A percentile compares a stretch with the other conserved stretches of the same genome.
phyloP scores from a whole-genome alignment of 192 early-diverging fungal species.

The Pilaira anomala region DNA sequence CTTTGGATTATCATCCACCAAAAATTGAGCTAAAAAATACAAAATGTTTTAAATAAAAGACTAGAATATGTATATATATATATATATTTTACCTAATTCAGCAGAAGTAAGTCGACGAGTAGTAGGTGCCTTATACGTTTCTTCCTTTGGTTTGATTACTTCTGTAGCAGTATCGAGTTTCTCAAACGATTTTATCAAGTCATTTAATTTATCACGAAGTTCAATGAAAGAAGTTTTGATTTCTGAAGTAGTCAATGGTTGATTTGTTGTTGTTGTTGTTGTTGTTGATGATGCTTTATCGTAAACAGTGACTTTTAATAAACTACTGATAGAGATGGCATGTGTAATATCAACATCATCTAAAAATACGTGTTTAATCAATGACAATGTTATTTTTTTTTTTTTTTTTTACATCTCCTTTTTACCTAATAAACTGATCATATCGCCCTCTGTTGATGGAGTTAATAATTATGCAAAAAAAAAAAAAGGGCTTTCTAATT shows the following conservation, averaged over 20 bases:
- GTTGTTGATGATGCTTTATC: conserved; percentile 20
- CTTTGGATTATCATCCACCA: neutral
- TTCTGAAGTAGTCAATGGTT: neutral
- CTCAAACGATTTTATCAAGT: conserved; percentile 28
- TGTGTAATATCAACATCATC: conserved; percentile 51
- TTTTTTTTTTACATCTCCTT: neutral
- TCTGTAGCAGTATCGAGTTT: conserved; percentile 14
- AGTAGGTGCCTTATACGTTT: neutral
- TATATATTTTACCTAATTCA: conserved; percentile 1
- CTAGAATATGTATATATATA: neutral
- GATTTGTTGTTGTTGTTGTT: neutral
- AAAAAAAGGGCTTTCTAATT: conserved; percentile 11
- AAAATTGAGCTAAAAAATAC: conserved; percentile 4
- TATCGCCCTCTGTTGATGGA: conserved; percentile 41
- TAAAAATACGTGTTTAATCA: conserved; percentile 1
- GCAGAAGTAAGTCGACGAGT: conserved; percentile 1
- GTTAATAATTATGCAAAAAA: neutral
- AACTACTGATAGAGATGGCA: conserved; percentile 42
- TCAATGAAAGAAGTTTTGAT: conserved; percentile 3
- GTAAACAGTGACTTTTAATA: conserved; percentile 46
- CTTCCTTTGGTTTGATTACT: neutral
- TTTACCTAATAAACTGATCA: conserved; percentile 44
- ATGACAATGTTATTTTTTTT: neutral
- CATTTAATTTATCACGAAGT: conserved; percentile 7
- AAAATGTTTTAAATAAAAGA: neutral